Evolutionary conservation across 1,284 basidiomycete genomes (phyloP), one percentile per base, ranked within the genome.

Genomic region (Rhodofomes roseus): DNA sequence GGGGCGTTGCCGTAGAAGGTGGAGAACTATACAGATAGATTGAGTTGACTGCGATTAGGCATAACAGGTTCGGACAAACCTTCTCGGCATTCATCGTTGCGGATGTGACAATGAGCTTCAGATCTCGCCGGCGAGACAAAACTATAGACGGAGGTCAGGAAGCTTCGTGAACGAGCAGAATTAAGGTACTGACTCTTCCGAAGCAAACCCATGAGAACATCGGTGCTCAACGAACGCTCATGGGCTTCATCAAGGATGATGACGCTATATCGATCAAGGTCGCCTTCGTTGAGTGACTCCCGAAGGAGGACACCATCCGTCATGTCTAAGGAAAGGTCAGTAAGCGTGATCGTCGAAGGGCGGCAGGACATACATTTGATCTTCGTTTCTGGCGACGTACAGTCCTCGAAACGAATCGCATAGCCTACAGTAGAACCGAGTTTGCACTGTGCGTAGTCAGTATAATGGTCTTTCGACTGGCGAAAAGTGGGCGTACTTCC

Each of bases 51-150:
- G 43, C 4, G 18, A n/a, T 20, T 5, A n/a, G 27, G 22, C 6
- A 29, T 9, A n/a, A 11, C 20, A n/a, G 31, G 11, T 5, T 27
- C 1, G 4, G 34, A 46, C 72, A 55, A 58, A 91, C 93, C 85
- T 98, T 98, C 59, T 97, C 95, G 0, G 96, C 92, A 70, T 99
- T 98, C 96, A 99, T 98, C 1, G 96, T 99, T 3, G 96, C 96
- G 1, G 96, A 98, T 1, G 96, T 98, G 36, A 99, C 96, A 65
- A 99, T 96, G 44, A 99, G 84, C 74, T 96, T 98, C 51, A 98
- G 77, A 73, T 99, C 96, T 62, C 95, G 81, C 62, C 96, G 79
- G 7, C 96, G 83, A 1, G 94, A 94, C 41, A 99, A 78, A 66
- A 98, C 95, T 96, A 64, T 11, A 36, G 43, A 29, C 22, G 20